Evolutionary conservation across 371 early-diverging fungal genomes (phyloP), one percentile per base, ranked within the genome.

Genomic region (Lichtheimia corymbifera): DNA sequence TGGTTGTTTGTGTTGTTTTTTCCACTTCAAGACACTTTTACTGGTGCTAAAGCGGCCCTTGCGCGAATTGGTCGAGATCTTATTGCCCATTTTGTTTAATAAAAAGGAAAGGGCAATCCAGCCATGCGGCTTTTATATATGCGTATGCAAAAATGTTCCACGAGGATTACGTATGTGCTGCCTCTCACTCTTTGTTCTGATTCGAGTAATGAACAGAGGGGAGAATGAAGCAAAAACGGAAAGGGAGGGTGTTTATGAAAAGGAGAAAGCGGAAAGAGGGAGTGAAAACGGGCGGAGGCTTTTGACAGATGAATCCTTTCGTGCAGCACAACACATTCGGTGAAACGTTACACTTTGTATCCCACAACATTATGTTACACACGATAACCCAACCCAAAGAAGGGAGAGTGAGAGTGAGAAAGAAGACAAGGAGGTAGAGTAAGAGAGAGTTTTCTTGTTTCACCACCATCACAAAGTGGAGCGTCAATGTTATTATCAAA

Each of bases 11-110:
- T 11, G 11, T 35, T 35, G 35, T 35, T 35, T 35, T 35, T 35
- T 35, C 35, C 35, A 35, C 35, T 35, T 35, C 11, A 35, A 35
- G 6, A 35, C 35, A 35, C 35, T 35, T 35, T 35, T 35, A 35
- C 35, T 35, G 40, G 12, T 40, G 41, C 17, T 9, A 5, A 54
- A 22, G 15, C 54, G 54, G 41, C 28, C 15, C 17, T 28, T 54
- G 28, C 54, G 54, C 20, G 54, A 54, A 35, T 35, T 35, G 15
- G 54, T 40, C 20, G 54, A 54, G 17, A 54, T 40, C 22, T 54
- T 54, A 14, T 54, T 54, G n/a, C 54, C 54, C 54, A 54, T 54
- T 7, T 9, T 41, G 14, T 41, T 52, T 52, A 11, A 47, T 28
- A 35, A 9, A 11, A 35, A 9, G 11, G 9, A 35, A 35, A 11